A percentile compares a stretch with the other conserved stretches of the same genome.
These are phyloP conservation scores for Populus deltoides DNA, from an alignment of 345 rosid species.

Conservation along the genomic window DNA sequence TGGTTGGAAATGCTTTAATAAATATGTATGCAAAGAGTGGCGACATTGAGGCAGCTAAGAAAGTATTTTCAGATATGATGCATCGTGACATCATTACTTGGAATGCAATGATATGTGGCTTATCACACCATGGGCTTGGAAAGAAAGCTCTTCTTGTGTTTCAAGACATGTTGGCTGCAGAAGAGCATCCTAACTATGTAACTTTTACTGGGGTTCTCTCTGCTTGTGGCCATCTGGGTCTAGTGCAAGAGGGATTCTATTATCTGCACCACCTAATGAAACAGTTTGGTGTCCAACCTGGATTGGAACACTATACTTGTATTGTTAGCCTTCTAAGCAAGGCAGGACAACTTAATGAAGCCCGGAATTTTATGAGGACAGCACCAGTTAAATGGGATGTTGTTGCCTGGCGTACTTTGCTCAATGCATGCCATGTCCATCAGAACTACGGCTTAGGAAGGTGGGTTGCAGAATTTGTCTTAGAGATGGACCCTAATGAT, in stretches of 20 bases:
- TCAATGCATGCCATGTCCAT: slow-evolving; percentile 67
- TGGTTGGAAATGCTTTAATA: slow-evolving; percentile 65
- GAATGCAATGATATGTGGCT: slow-evolving; percentile 77
- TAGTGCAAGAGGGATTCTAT: slow-evolving; percentile 54
- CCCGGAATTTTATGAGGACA: slow-evolving; percentile 60
- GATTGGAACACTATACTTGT: slow-evolving; percentile 79
- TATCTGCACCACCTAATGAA: slow-evolving; percentile 58
- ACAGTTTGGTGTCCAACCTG: slow-evolving; percentile 49
- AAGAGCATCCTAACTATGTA: slow-evolving; percentile 57
- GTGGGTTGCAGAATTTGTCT: slow-evolving; percentile 45
- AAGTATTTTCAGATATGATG: slow-evolving; percentile 42
- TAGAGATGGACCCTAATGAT: slow-evolving; percentile 58
- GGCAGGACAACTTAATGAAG: slow-evolving; percentile 64
- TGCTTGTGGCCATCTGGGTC: slow-evolving; percentile 69
- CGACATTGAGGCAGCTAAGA: slow-evolving; percentile 47
- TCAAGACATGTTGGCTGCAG: slow-evolving; percentile 48
- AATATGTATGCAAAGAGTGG: slow-evolving; percentile 75
- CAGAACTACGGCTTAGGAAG: slow-evolving; percentile 54
- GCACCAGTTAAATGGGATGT: slow-evolving; percentile 65
- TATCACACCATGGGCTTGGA: slow-evolving; percentile 76
- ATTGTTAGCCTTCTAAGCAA: slow-evolving; percentile 68
- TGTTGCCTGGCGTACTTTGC: slow-evolving; percentile 74
- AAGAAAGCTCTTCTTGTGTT: slow-evolving; percentile 54
- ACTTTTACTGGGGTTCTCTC: slow-evolving; percentile 79
- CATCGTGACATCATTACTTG: slow-evolving; percentile 49